These are phyloP conservation scores for Acrodontium crateriforme DNA, from an alignment of 2,329 filamentous ascomycete genomes.

Conservation along the genomic window DNA sequence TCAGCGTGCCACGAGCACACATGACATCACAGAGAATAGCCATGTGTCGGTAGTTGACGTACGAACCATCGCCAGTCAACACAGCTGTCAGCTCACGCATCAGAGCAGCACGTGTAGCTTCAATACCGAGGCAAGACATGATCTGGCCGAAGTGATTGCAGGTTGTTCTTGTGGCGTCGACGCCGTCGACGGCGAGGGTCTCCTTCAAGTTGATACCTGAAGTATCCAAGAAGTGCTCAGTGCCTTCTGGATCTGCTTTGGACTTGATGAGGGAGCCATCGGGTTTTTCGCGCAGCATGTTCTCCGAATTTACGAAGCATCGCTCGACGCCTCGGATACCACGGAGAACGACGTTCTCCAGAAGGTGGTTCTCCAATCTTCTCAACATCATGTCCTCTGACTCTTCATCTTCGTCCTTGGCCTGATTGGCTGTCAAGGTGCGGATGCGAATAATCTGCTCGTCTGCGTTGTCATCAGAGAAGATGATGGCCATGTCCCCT, in stretches of 20 bases:
- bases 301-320: constrained; percentile 82
- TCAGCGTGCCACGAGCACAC: constrained; percentile 87
- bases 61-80: constrained; percentile 95
- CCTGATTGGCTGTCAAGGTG: constrained; percentile 43
- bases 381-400: constrained; percentile 85
- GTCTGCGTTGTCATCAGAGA: constrained; percentile 96
- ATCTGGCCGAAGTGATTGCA: constrained; percentile 95
- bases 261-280: constrained; percentile 62
- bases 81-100: constrained; percentile 83
- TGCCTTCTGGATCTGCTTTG: constrained; percentile 61
- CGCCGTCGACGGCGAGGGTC: constrained; percentile 74
- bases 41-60: constrained; percentile 97
- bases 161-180: constrained; percentile 73
- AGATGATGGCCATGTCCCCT: constrained; percentile 77
- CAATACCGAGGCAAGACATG: constrained; percentile 89
- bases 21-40: constrained; percentile 92
- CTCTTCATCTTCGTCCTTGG: constrained; percentile 49
- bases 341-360: constrained; percentile 81
- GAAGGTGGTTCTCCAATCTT: constrained; percentile 76
- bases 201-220: constrained; percentile 75
- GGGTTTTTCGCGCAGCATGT: constrained; percentile 48
- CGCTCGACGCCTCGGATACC: constrained; percentile 80
- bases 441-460: constrained; percentile 89
- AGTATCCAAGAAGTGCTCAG: constrained; percentile 93
- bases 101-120: constrained; percentile 76